Evolutionary conservation across 106 monocot species (phyloP).

Genomic region (Phalaenopsis equestris): DNA sequence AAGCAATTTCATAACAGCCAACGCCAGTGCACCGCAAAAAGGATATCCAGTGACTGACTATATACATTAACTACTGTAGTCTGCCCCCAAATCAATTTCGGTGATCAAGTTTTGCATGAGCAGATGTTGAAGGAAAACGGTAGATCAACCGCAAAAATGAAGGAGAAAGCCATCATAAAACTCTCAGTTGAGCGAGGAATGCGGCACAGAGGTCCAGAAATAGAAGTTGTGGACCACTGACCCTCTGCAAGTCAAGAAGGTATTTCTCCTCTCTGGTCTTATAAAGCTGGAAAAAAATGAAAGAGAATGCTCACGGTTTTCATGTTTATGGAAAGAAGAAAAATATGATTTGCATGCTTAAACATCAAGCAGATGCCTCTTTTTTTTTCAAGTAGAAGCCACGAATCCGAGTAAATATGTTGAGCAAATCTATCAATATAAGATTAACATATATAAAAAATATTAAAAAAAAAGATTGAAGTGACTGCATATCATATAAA

Average conservation of each 20-base stretch:
- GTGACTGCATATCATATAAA: too few relatives aligned
- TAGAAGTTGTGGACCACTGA: slow-evolving; percentile 18
- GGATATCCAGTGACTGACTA: neutral
- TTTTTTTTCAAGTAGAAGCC: too few relatives aligned
- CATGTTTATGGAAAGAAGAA: neutral
- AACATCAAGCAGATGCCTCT: too few relatives aligned
- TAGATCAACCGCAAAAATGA: neutral
- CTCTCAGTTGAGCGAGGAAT: slow-evolving; percentile 22
- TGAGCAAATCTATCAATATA: neutral
- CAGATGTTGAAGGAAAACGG: neutral
- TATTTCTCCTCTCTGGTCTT: slow-evolving; percentile 25
- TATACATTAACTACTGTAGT: neutral
- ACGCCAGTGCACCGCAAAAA: neutral
- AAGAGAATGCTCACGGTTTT: too few relatives aligned
- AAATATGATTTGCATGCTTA: neutral
- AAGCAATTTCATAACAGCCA: neutral
- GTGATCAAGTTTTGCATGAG: neutral
- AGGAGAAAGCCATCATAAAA: slow-evolving; percentile 8
- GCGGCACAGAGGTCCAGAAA: slow-evolving; percentile 18
- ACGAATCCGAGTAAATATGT: neutral
- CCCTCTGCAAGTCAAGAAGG: slow-evolving; percentile 19
- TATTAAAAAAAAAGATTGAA: too few relatives aligned
- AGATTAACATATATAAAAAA: neutral
- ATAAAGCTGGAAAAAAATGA: slow-evolving; percentile 15
- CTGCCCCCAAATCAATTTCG: neutral